phyloP scores from a whole-genome alignment of 1,284 basidiomycete species.

The Sphaerobolus stellatus region DNA sequence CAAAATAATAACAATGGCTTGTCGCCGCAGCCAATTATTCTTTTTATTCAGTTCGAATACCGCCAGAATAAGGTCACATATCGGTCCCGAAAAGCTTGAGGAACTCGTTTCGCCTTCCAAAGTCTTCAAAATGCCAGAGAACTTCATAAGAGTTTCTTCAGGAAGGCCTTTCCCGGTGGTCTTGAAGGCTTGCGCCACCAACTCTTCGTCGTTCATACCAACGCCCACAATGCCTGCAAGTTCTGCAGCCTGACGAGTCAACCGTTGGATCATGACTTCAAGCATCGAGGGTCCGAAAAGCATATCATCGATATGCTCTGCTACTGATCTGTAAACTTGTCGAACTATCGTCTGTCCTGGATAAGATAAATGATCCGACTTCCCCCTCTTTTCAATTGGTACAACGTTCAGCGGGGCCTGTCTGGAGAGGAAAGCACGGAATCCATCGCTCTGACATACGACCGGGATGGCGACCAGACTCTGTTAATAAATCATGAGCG shows the following conservation, averaged over 20 bases:
- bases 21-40: constrained; percentile 94
- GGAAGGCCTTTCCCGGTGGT: constrained; percentile 62
- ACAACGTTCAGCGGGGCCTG: constrained; percentile 74
- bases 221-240: constrained; percentile 80
- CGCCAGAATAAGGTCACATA: constrained; percentile 90
- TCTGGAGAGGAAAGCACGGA: constrained; percentile 85
- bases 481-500: constrained; percentile 39
- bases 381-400: constrained; percentile 30
- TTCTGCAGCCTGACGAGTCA: constrained; percentile 86
- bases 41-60: constrained; percentile 94
- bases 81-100: constrained; percentile 88
- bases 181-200: constrained; percentile 75
- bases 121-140: constrained; percentile 73
- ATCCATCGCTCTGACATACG: constrained; percentile 81
- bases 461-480: constrained; percentile 68
- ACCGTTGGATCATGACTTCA: constrained; percentile 86
- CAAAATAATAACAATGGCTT: constrained; percentile 93
- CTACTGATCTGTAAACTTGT: constrained; percentile 83
- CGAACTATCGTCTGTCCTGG: constrained; percentile 76
- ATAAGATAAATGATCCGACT: constrained; percentile 37
- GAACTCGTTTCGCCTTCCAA: constrained; percentile 82
- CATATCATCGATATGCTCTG: constrained; percentile 91
- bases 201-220: constrained; percentile 78
- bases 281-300: constrained; percentile 92
- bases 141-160: constrained; percentile 64